These are phyloP conservation scores for Gorgonomyces haynaldii DNA, from an alignment of 192 early-diverging fungal genomes.

Conservation along the genomic window DNA sequence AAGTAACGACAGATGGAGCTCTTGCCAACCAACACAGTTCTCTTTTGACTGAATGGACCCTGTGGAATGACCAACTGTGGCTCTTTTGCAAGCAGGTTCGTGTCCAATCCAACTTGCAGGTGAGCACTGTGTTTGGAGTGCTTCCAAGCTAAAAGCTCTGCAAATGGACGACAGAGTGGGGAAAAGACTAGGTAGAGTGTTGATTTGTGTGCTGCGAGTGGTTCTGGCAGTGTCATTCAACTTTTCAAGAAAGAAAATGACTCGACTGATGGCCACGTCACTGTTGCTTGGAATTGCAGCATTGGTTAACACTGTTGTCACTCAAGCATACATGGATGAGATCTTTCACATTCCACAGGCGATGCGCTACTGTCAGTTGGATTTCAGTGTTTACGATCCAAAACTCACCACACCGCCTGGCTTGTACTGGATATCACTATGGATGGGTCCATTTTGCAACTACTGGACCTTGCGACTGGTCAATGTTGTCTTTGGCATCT, in stretches of 20 bases:
- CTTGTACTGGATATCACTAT: conserved; percentile 57
- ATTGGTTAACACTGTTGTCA: not conserved
- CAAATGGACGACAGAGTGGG: conserved; percentile 11
- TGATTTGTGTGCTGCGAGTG: not conserved
- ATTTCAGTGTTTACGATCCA: conserved; percentile 75
- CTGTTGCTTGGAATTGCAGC: not conserved
- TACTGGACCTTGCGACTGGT: conserved; percentile 29
- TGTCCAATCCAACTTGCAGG: conserved; percentile 10
- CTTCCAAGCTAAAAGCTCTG: conserved; percentile 10
- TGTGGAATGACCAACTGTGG: conserved; percentile 9
- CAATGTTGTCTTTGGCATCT: conserved; percentile 51
- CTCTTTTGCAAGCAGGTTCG: conserved; percentile 4
- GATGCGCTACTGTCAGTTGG: conserved; percentile 64
- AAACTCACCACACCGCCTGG: conserved; percentile 97
- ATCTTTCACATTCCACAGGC: conserved; percentile 89
- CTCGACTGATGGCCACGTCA: not conserved
- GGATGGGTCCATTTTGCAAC: not conserved
- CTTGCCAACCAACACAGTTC: conserved; percentile 8
- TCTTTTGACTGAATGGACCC: conserved; percentile 7
- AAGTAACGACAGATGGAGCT: conserved; percentile 16
- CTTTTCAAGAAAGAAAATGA: not conserved
- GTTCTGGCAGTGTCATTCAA: conserved; percentile 1
- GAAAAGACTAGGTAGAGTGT: conserved; percentile 17
- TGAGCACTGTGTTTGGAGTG: not conserved
- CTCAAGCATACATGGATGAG: conserved; percentile 56